Percentiles rank a stretch among this genome's conserved stretches.
These are phyloP conservation scores for Gnomoniopsis smithogilvyi DNA, from an alignment of 2,329 filamentous ascomycete species.

Conservation along the genomic window DNA sequence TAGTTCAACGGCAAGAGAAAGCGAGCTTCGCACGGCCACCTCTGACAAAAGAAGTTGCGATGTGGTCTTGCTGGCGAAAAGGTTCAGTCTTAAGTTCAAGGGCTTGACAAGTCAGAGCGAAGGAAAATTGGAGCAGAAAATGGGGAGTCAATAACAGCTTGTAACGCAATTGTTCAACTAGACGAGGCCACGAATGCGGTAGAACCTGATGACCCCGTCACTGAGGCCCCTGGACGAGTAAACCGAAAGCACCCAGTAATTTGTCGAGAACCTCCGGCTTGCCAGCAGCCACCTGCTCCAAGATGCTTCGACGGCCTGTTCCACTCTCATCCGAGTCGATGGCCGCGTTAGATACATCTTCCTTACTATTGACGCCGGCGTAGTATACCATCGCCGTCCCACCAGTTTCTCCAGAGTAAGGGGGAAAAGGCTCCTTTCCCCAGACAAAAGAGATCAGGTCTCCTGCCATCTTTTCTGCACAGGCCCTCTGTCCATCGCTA, in stretches of 20 bases:
- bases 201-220: background rate
- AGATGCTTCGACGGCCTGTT: slow-evolving; percentile 4
- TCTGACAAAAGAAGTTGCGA: no score
- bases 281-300: slow-evolving; percentile 9
- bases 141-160: no score
- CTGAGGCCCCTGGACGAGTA: slow-evolving; percentile 12
- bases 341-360: slow-evolving; percentile 4
- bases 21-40: no score
- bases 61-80: no score
- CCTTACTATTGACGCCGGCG: slow-evolving; percentile 6
- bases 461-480: slow-evolving; percentile 31
- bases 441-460: slow-evolving; percentile 36
- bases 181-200: no score
- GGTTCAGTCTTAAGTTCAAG: no score
- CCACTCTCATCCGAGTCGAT: background rate
- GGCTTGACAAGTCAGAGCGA: no score
- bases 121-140: no score
- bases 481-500: slow-evolving; percentile 27
- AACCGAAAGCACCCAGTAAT: slow-evolving; percentile 10
- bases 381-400: slow-evolving; percentile 11
- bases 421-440: slow-evolving; percentile 26
- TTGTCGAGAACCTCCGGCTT: slow-evolving; percentile 12
- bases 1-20: no score
- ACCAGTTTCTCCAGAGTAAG: background rate
- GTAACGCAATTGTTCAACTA: no score